Conservation (phyloP, 352 stramenopile species). For the Globisporangium middletonii region DNA sequence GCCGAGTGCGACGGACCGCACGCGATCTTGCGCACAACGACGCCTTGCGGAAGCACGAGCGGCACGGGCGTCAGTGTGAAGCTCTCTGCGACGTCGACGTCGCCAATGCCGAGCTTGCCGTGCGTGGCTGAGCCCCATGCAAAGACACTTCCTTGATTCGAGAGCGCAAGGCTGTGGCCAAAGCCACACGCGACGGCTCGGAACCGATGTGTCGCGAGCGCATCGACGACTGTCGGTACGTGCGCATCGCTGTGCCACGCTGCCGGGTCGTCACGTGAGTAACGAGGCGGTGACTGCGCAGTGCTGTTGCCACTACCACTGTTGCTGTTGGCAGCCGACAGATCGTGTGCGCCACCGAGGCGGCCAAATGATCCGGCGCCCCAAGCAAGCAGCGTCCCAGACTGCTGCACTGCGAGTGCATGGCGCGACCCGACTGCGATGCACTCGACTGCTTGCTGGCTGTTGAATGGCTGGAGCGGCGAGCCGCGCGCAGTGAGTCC, state of each 20-base stretch:
- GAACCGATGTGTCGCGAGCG: slow-evolving; percentile 43
- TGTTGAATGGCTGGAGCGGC: slow-evolving; percentile 33
- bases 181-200: slow-evolving; percentile 54
- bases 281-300: no score
- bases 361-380: slow-evolving; percentile 65
- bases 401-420: slow-evolving; percentile 54
- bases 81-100: slow-evolving; percentile 36
- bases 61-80: slow-evolving; percentile 57
- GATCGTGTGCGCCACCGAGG: slow-evolving; percentile 31
- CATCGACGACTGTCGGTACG: slow-evolving; percentile 33
- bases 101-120: slow-evolving; percentile 64
- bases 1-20: slow-evolving; percentile 77
- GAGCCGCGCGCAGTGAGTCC: slow-evolving; percentile 50
- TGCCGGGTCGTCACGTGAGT: slow-evolving; percentile 18
- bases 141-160: slow-evolving; percentile 58
- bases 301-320: no score
- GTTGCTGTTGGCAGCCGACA: no score
- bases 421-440: slow-evolving; percentile 67
- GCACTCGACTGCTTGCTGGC: slow-evolving; percentile 43
- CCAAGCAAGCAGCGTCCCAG: slow-evolving; percentile 63
- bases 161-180: slow-evolving; percentile 62
- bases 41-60: slow-evolving; percentile 15
- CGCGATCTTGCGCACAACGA: slow-evolving; percentile 56
- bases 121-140: slow-evolving; percentile 66
- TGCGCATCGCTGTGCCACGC: slow-evolving; percentile 54